A percentile compares a stretch with the other conserved stretches of the same genome.
phyloP scores from a whole-genome alignment of 192 early-diverging fungal genomes.

The Backusella morwellensis region DNA sequence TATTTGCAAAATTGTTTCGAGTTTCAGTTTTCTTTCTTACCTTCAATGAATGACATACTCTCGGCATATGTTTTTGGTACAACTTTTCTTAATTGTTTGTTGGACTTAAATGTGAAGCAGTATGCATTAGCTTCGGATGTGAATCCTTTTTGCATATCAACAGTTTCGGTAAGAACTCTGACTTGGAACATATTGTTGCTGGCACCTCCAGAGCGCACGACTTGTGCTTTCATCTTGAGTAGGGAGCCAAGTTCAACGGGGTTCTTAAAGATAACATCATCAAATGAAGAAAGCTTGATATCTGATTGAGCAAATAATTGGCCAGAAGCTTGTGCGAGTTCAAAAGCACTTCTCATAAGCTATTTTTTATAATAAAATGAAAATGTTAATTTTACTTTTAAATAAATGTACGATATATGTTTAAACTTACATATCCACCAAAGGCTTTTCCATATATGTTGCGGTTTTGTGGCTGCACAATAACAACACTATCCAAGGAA shows the following conservation, averaged over 20 bases:
- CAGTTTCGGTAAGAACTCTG: conserved; percentile 53
- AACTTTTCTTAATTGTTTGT: conserved; percentile 55
- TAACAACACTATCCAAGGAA: conserved; percentile 60
- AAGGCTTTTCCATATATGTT: conserved; percentile 82
- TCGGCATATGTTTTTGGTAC: conserved; percentile 84
- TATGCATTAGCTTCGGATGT: conserved; percentile 79
- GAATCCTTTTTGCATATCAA: conserved; percentile 57
- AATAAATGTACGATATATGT: not conserved
- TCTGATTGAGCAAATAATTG: conserved; percentile 61
- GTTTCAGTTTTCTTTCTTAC: conserved; percentile 30
- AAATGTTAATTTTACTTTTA: conserved; percentile 68
- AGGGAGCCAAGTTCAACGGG: conserved; percentile 84
- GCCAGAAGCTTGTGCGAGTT: conserved; percentile 79
- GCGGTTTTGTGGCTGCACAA: conserved; percentile 69
- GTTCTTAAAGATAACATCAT: conserved; percentile 77
- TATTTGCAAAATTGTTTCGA: not conserved
- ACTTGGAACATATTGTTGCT: conserved; percentile 61
- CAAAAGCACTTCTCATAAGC: conserved; percentile 83
- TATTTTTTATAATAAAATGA: conserved; percentile 35
- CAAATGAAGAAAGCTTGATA: conserved; percentile 61
- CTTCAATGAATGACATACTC: conserved; percentile 76
- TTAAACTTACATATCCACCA: conserved; percentile 41
- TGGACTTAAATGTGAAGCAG: conserved; percentile 71
- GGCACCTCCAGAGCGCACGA: conserved; percentile 69
- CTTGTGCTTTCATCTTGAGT: conserved; percentile 70